phyloP scores from a whole-genome alignment of 805 yeast species.

The Starmerella potacharoeniae region DNA sequence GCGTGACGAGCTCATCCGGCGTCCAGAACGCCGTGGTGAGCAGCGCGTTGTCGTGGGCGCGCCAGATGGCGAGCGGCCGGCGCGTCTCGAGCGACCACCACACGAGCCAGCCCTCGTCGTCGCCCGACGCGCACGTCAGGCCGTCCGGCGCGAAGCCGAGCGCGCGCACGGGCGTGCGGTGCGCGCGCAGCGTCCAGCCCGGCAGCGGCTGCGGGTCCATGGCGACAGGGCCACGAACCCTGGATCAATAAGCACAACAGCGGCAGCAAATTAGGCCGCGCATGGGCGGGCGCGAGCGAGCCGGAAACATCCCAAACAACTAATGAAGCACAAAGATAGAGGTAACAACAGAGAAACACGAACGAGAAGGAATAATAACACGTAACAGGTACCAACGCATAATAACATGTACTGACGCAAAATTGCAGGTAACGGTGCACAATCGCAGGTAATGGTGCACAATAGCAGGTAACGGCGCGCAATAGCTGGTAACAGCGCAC shows the following conservation, averaged over 20 bases:
- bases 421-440: too few species aligned
- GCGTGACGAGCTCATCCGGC: slow-evolving; percentile 39
- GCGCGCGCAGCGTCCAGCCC: slow-evolving; percentile 29
- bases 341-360: too few species aligned
- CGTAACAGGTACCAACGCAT: too few species aligned
- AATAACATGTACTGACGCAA: too few species aligned
- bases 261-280: neutral
- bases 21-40: slow-evolving; percentile 37
- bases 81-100: slow-evolving; percentile 54
- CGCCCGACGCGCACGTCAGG: slow-evolving; percentile 42
- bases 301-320: too few species aligned
- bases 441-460: too few species aligned
- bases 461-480: too few species aligned
- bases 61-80: slow-evolving; percentile 48
- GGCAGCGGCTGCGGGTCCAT: neutral
- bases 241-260: neutral
- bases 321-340: too few species aligned
- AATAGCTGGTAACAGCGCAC: too few species aligned
- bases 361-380: too few species aligned
- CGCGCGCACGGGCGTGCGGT: slow-evolving; percentile 26
- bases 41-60: slow-evolving; percentile 45
- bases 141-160: slow-evolving; percentile 27
- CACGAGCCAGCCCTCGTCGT: slow-evolving; percentile 49
- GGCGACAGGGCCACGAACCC: neutral
- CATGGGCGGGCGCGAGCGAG: neutral